Evolutionary conservation across 495 filamentous ascomycete species (phyloP), one percentile per base, ranked within the genome.

Genomic region (Podospora anserina): DNA sequence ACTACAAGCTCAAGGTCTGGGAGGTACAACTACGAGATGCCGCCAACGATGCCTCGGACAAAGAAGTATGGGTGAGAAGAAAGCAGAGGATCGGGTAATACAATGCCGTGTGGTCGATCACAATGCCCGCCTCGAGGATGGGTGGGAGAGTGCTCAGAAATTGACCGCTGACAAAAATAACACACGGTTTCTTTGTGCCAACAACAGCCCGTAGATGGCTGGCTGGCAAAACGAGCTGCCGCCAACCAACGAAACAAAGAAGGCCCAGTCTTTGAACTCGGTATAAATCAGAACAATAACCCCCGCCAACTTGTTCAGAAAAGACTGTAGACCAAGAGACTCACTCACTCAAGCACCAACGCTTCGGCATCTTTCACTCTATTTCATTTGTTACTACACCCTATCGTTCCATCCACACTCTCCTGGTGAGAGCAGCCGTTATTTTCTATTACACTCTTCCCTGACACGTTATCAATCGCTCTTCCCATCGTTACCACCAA

Each of bases 1-100:
- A 79, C 66, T 88, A 88, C 71, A 82, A 78, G 72, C 77, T 89
- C 20, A 84, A 84, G 64, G 74, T 84, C 39, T 89, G 86, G 87
- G 87, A 89, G 70, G 82, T 87, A 3, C 78, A 88, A 65, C 66
- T 88, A 44, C 81, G 87, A 11, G 74, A 72, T 16, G 15, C 54
- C 26, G 28, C 54, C 11, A 70, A 63, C 32, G 61, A 67, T 54
- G 64, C 23, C 19, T 71, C 66, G 4, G 81, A 86, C 2, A 77
- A 86, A 68, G 85, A 87, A 69, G 84, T 89, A 13, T 88, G 85
- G 86, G 82, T 89, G 55, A 74, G 81, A 66, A 76, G 78, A 60
- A 82, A 80, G 70, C 80, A 77, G 63, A 78, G 79, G 54, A 80
- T 82, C 11, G 80, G 81, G 1, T 83, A 64, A 78, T 30, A 44